Percentiles rank a stretch among this genome's conserved stretches.
phyloP scores from a whole-genome alignment of 345 rosid genomes.

The Luvunga scandens region DNA sequence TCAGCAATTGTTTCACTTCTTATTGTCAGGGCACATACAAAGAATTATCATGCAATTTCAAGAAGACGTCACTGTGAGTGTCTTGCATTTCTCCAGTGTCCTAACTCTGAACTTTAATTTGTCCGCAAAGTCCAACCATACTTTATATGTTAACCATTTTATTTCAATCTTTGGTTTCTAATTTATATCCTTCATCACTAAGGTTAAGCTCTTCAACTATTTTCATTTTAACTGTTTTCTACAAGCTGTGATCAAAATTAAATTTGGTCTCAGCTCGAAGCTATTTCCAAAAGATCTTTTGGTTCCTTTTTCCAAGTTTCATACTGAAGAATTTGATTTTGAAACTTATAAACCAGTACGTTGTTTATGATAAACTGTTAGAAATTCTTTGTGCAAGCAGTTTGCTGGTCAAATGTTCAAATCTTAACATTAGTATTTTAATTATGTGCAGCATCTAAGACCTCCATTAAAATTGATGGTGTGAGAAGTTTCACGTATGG shows the following conservation, averaged over 20 bases:
- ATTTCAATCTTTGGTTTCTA: neutral
- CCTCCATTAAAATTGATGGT: conserved; percentile 68
- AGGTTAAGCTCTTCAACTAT: neutral
- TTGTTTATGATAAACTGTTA: neutral
- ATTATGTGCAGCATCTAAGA: conserved; percentile 47
- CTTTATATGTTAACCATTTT: neutral
- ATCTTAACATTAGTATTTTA: conserved; percentile 19
- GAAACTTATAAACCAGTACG: neutral
- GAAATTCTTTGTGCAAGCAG: neutral
- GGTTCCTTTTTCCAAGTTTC: neutral
- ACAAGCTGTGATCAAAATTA: neutral
- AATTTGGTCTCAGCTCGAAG: neutral
- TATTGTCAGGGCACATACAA: conserved; percentile 47
- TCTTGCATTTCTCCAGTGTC: neutral
- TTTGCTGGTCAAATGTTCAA: neutral
- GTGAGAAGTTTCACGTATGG: conserved; percentile 67
- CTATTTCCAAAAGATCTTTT: neutral
- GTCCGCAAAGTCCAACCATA: neutral
- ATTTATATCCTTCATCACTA: neutral
- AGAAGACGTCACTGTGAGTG: conserved; percentile 60
- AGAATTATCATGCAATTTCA: conserved; percentile 39
- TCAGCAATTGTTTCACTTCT: conserved; percentile 67
- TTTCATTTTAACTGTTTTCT: neutral
- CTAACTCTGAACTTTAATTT: neutral
- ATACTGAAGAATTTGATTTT: neutral